These are phyloP conservation scores for Barnettozyma wickerhamii DNA, from an alignment of 805 yeast species.

Conservation along the genomic window DNA sequence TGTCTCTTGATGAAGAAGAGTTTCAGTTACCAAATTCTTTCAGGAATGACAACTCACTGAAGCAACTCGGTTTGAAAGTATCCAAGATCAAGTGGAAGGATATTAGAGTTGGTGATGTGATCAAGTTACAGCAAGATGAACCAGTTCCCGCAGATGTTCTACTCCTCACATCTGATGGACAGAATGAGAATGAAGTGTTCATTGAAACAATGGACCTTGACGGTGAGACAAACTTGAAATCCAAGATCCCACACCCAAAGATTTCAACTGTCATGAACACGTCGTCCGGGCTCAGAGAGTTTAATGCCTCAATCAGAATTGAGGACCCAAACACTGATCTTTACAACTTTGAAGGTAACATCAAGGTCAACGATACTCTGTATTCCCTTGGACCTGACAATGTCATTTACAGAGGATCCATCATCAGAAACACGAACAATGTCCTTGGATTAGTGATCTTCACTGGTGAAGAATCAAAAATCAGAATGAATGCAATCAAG, in stretches of 20 bases:
- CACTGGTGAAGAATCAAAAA: slow-evolving; percentile 94
- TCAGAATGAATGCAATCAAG: slow-evolving; percentile 89
- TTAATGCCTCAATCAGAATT: slow-evolving; percentile 52
- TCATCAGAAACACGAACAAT: slow-evolving; percentile 76
- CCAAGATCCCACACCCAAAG: slow-evolving; percentile 63
- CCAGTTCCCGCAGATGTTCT: slow-evolving; percentile 93
- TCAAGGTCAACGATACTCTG: slow-evolving; percentile 34
- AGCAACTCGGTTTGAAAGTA: slow-evolving; percentile 18
- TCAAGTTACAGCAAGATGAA: slow-evolving; percentile 71
- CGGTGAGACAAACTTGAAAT: slow-evolving; percentile 92
- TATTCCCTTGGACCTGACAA: slow-evolving; percentile 75
- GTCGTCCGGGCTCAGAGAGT: slow-evolving; percentile 45
- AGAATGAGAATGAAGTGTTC: slow-evolving; percentile 55
- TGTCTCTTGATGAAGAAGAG: not conserved
- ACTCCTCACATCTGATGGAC: slow-evolving; percentile 59
- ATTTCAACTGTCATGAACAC: slow-evolving; percentile 47
- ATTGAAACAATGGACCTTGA: slow-evolving; percentile 97
- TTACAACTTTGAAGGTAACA: slow-evolving; percentile 85
- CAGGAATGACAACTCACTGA: slow-evolving; percentile 26
- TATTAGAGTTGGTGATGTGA: slow-evolving; percentile 81
- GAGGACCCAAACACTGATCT: slow-evolving; percentile 93
- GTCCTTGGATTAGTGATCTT: slow-evolving; percentile 79
- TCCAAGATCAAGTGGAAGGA: slow-evolving; percentile 59
- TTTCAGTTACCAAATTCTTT: slow-evolving; percentile 22
- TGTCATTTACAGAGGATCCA: slow-evolving; percentile 86